Conservation (phyloP, 805 yeast genomes). For the Lipomyces spencermartinsiae region DNA sequence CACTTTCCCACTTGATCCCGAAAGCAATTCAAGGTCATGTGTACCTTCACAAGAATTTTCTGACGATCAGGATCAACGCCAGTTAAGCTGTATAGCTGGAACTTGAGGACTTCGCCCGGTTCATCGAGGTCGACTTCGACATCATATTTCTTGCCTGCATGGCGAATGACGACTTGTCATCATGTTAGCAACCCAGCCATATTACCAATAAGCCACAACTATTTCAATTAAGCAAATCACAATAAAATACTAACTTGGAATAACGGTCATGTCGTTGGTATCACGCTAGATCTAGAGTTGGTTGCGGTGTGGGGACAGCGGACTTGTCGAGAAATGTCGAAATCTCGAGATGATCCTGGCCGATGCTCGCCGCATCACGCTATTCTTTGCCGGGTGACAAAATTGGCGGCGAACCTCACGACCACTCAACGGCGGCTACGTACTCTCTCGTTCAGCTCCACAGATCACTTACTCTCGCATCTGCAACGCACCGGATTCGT, state of each 20-base stretch:
- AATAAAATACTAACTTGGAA: conserved; percentile 32
- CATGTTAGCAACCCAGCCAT: conserved; percentile 1
- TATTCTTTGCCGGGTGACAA: not conserved
- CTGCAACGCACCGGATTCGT: not conserved
- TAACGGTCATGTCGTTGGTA: conserved; percentile 22
- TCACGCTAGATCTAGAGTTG: not conserved
- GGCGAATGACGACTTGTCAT: conserved; percentile 57
- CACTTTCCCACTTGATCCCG: not conserved
- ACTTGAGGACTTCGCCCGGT: conserved; percentile 68
- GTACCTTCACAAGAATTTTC: conserved; percentile 75
- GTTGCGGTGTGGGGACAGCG: not conserved
- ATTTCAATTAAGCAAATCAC: not conserved
- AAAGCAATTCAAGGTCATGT: not conserved
- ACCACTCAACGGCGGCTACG: not conserved
- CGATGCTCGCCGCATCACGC: not conserved
- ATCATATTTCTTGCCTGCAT: conserved; percentile 71
- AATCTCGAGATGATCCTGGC: not conserved
- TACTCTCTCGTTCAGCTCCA: not conserved
- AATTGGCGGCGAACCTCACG: not conserved
- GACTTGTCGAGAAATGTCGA: not conserved
- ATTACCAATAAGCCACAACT: not conserved
- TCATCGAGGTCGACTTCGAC: conserved; percentile 59
- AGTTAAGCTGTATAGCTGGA: conserved; percentile 72
- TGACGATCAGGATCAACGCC: conserved; percentile 88
- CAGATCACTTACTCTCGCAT: not conserved